Evolutionary conservation across 2,329 filamentous ascomycete species (phyloP).

Genomic region (Colletotrichum scovillei): DNA sequence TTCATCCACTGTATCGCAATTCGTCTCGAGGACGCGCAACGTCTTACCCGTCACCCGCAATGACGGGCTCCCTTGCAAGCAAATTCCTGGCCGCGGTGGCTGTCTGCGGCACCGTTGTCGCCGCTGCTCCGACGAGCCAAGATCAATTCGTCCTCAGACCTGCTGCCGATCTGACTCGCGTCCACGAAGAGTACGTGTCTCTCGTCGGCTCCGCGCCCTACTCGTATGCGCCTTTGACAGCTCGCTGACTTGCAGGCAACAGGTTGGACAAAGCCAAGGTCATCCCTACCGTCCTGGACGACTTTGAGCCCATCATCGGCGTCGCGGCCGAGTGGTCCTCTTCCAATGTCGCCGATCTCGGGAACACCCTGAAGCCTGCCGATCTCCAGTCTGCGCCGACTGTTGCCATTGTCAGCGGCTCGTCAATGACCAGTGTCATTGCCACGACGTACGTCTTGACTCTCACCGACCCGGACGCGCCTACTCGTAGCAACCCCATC

Average conservation of each 20-base stretch:
- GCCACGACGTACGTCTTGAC: conserved; percentile 45
- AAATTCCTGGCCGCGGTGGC: conserved; percentile 28
- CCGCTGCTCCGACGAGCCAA: conserved; percentile 5
- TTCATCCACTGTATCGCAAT: background rate
- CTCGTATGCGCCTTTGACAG: too few relatives aligned
- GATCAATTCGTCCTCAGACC: conserved; percentile 23
- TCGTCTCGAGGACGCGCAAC: background rate
- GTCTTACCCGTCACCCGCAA: background rate
- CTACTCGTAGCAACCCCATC: conserved; percentile 53
- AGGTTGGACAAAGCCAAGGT: conserved; percentile 33
- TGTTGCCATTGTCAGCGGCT: conserved; percentile 21
- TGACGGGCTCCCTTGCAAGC: conserved; percentile 23
- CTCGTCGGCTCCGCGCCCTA: background rate
- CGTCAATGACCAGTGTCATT: conserved; percentile 32
- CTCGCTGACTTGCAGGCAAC: background rate
- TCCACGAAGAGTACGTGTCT: conserved; percentile 31
- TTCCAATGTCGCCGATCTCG: conserved; percentile 28
- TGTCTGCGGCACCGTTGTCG: conserved; percentile 5
- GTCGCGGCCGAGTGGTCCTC: conserved; percentile 33
- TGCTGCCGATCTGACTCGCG: conserved; percentile 33
- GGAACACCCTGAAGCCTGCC: conserved; percentile 32
- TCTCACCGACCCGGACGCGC: conserved; percentile 57
- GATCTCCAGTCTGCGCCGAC: conserved; percentile 30
- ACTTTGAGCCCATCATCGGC: conserved; percentile 35
- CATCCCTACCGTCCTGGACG: conserved; percentile 35